phyloP scores from a whole-genome alignment of 1,284 basidiomycete species.

The Termitomyces sp. region DNA sequence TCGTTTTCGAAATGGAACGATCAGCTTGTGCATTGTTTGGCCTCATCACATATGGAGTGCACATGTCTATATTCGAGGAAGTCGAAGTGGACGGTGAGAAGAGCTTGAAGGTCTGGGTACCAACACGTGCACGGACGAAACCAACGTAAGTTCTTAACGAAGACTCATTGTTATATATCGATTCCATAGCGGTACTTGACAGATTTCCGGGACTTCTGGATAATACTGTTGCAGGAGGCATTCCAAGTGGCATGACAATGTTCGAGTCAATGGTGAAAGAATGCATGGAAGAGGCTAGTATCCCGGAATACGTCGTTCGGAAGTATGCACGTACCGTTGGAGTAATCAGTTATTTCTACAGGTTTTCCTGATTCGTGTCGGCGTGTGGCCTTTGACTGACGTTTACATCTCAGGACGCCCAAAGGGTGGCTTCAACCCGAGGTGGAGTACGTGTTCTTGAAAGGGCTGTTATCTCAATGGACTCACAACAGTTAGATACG shows the following conservation, averaged over 20 bases:
- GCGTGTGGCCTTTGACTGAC: constrained; percentile 2
- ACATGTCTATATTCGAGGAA: constrained; percentile 70
- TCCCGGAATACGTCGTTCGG: constrained; percentile 59
- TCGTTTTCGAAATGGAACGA: constrained; percentile 85
- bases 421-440: constrained; percentile 84
- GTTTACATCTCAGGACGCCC: constrained; percentile 44
- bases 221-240: constrained; percentile 78
- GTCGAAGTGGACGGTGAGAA: constrained; percentile 39
- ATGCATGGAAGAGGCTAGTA: constrained; percentile 87
- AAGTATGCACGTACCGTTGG: constrained; percentile 56
- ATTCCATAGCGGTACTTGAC: not conserved
- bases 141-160: constrained; percentile 56
- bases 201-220: constrained; percentile 77
- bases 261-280: constrained; percentile 87
- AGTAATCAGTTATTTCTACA: constrained; percentile 63
- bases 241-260: constrained; percentile 68
- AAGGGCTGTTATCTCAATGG: not conserved
- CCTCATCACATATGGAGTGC: constrained; percentile 84
- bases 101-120: constrained; percentile 75
- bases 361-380: constrained; percentile 30
- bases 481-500: constrained; percentile 46
- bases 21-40: constrained; percentile 87
- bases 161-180: not conserved
- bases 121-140: constrained; percentile 81
- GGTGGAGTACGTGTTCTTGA: constrained; percentile 52